These are phyloP conservation scores for Chalaropsis ovoidea DNA, from an alignment of 2,329 filamentous ascomycete species.

Conservation along the genomic window DNA sequence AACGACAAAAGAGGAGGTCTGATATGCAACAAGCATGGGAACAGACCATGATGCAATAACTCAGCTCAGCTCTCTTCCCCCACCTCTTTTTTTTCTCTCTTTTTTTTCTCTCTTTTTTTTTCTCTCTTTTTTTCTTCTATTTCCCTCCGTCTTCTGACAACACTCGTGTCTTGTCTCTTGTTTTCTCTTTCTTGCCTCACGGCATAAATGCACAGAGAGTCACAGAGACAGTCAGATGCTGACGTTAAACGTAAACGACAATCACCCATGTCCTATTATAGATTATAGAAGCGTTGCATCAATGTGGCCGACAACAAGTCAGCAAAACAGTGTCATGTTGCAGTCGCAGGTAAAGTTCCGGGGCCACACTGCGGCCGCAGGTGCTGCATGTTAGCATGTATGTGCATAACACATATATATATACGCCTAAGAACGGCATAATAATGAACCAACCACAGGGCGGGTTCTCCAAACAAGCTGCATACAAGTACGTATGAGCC, in stretches of 20 bases:
- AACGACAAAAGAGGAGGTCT: neutral
- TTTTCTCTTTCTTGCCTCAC: neutral
- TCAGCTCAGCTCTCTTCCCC: neutral
- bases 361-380: neutral
- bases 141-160: neutral
- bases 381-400: neutral
- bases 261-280: conserved; percentile 5
- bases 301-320: neutral
- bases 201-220: neutral
- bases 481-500: neutral
- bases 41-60: neutral
- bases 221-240: neutral
- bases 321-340: conserved; percentile 6
- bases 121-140: neutral
- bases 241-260: neutral
- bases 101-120: neutral
- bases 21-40: neutral
- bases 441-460: neutral
- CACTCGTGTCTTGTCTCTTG: too few relatives aligned
- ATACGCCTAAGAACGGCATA: neutral
- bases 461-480: neutral
- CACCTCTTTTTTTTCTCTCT: neutral
- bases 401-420: neutral
- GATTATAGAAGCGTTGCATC: conserved; percentile 6
- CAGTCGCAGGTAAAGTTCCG: neutral